These are phyloP conservation scores for Chytriomyces sp. DNA, from an alignment of 192 early-diverging fungal species.

Conservation along the genomic window DNA sequence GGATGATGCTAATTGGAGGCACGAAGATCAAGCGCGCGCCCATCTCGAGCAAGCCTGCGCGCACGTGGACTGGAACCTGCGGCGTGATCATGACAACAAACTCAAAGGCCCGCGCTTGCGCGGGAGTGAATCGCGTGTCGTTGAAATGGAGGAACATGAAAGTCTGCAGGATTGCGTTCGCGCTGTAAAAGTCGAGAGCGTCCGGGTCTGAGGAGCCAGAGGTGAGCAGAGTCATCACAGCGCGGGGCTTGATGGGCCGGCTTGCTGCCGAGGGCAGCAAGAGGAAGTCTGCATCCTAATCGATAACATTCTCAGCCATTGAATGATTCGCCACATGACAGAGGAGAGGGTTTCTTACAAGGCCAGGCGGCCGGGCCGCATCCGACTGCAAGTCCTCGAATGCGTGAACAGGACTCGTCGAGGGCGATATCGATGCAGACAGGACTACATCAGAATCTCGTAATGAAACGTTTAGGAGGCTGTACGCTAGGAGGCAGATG, in stretches of 20 bases:
- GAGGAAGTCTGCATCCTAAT: not conserved
- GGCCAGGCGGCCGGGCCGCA: no score
- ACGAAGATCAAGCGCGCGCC: not conserved
- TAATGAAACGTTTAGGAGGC: no score
- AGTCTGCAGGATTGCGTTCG: not conserved
- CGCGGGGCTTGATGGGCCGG: not conserved
- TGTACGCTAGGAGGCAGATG: no score
- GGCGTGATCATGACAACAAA: not conserved
- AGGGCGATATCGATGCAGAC: no score
- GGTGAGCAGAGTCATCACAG: not conserved
- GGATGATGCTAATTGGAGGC: not conserved
- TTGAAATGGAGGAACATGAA: not conserved
- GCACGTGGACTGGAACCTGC: not conserved
- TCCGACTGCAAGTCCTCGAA: no score
- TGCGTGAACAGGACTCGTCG: no score
- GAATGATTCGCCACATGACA: no score
- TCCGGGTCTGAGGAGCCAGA: not conserved
- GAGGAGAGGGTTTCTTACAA: no score
- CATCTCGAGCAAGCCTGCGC: not conserved
- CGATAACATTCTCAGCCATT: no score
- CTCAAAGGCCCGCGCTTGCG: not conserved
- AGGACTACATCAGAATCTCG: no score
- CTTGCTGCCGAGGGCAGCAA: not conserved
- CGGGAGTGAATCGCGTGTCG: not conserved
- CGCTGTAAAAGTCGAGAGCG: not conserved